Conservation (phyloP, 352 stramenopile genomes). For the Globisporangium irregulare region DNA sequence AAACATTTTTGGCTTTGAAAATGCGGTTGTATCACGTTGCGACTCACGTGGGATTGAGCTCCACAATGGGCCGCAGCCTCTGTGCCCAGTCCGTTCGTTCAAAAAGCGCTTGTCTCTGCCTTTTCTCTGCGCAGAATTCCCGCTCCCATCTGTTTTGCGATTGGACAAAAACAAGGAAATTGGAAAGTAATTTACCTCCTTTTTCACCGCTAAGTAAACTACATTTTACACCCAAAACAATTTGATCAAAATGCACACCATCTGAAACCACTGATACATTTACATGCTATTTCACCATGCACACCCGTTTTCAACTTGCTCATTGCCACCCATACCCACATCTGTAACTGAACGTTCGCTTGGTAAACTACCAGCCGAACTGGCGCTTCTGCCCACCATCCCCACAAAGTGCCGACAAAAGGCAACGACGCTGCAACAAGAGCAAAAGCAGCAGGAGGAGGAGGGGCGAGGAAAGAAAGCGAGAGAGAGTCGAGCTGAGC, state of each 20-base stretch:
- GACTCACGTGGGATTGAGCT: too few relatives aligned
- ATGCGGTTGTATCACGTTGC: too few relatives aligned
- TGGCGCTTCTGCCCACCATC: conserved; percentile 4
- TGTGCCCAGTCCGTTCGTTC: too few relatives aligned
- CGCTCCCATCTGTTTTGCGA: background rate
- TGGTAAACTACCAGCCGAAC: conserved; percentile 6
- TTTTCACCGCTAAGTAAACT: background rate
- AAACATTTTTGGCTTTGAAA: too few relatives aligned
- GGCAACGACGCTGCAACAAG: conserved; percentile 2
- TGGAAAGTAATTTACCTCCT: background rate
- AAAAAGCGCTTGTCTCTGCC: background rate
- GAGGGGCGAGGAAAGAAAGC: conserved; percentile 7
- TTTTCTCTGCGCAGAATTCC: conserved; percentile 2
- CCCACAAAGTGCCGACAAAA: background rate
- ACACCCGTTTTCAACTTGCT: background rate
- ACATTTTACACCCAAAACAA: background rate
- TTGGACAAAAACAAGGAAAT: background rate
- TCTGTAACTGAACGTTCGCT: background rate
- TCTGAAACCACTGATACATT: background rate
- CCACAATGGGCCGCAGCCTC: too few relatives aligned
- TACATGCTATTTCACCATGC: background rate
- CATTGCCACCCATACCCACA: background rate
- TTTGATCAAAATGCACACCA: background rate
- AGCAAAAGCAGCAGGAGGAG: background rate
- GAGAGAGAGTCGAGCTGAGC: conserved; percentile 3